Conservation (phyloP, 140 eudicot species). For the Bidens hawaiensis region DNA sequence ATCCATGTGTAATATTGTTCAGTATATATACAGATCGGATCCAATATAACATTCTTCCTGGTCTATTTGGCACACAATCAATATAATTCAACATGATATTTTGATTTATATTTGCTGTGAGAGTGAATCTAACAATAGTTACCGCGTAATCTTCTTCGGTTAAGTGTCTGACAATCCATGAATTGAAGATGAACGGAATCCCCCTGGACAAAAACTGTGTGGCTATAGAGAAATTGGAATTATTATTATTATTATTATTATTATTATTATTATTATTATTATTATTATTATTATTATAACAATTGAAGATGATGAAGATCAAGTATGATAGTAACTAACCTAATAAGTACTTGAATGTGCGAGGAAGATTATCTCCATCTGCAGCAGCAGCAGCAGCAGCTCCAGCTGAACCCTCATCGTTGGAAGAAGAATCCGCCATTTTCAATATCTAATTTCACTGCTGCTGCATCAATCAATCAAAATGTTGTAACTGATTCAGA, state of each 20-base stretch:
- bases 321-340: conserved; percentile 45
- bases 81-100: background rate
- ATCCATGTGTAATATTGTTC: background rate
- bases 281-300: background rate
- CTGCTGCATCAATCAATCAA: no score
- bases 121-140: conserved; percentile 4
- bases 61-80: background rate
- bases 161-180: conserved; percentile 90
- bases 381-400: background rate
- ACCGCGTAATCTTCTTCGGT: conserved; percentile 85
- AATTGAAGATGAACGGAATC: conserved; percentile 87
- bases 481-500: no score
- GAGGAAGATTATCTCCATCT: conserved; percentile 58
- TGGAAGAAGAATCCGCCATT: no score
- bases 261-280: background rate
- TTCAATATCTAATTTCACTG: no score
- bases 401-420: no score
- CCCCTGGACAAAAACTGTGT: conserved; percentile 96
- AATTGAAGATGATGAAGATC: background rate
- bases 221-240: conserved; percentile 32
- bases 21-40: no score
- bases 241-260: no score
- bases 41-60: no score
- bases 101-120: background rate
- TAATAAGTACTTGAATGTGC: conserved; percentile 81